Percentiles rank a stretch among this genome's conserved stretches.
Evolutionary conservation across 2,329 filamentous ascomycete genomes (phyloP).

Genomic region (Fusarium chuoi): DNA sequence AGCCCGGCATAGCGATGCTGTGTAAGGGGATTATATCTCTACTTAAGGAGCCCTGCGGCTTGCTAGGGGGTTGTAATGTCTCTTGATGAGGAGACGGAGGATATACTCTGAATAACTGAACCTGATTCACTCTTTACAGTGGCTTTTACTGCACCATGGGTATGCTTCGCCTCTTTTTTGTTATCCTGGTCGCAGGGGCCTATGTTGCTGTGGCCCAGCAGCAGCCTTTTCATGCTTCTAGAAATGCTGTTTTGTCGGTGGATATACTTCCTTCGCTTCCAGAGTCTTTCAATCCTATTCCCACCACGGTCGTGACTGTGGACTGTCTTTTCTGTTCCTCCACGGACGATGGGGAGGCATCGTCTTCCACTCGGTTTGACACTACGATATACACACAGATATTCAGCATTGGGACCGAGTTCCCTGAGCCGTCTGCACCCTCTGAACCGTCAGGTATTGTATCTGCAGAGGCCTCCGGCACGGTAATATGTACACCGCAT

Average conservation of each 20-base stretch:
- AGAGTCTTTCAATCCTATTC: background rate
- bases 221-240: constrained; percentile 1
- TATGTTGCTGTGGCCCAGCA: constrained; percentile 2
- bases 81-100: constrained; percentile 14
- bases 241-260: constrained; percentile 14
- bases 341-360: background rate
- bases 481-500: constrained; percentile 34
- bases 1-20: constrained; percentile 13
- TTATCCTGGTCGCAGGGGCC: constrained; percentile 20
- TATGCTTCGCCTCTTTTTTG: constrained; percentile 20
- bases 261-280: constrained; percentile 16
- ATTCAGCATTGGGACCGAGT: background rate
- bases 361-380: background rate
- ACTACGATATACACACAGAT: background rate
- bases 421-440: background rate
- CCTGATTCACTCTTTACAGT: constrained; percentile 30
- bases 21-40: constrained; percentile 16
- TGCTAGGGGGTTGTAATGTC: background rate
- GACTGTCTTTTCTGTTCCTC: constrained; percentile 32
- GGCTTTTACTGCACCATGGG: constrained; percentile 32
- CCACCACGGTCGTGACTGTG: constrained; percentile 23
- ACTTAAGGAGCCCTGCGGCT: constrained; percentile 22
- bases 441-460: background rate
- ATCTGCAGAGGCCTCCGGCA: constrained; percentile 13
- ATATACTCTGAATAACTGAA: constrained; percentile 9